Evolutionary conservation across 768 basidiomycete genomes (phyloP).

Genomic region (Serendipita vermifera): DNA sequence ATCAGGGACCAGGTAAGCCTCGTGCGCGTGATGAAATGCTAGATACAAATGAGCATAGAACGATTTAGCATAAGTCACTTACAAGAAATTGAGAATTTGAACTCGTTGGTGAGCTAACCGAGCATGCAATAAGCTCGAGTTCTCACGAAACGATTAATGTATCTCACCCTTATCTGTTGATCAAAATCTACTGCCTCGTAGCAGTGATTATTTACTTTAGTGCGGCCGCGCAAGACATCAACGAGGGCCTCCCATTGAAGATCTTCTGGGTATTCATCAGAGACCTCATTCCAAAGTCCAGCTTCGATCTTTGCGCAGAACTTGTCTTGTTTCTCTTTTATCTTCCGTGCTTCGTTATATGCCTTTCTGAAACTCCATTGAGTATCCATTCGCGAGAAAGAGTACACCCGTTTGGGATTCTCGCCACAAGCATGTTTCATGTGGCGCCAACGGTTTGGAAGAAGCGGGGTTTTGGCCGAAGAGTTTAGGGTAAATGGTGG

Average conservation of each 20-base stretch:
- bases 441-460: conserved; percentile 54
- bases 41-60: neutral
- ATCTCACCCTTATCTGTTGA: conserved; percentile 44
- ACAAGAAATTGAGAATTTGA: conserved; percentile 53
- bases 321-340: conserved; percentile 54
- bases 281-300: conserved; percentile 34
- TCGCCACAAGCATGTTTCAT: conserved; percentile 70
- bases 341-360: conserved; percentile 51
- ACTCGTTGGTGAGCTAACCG: conserved; percentile 62
- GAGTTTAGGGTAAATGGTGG: conserved; percentile 47
- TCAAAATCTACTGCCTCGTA: conserved; percentile 68
- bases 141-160: neutral
- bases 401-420: conserved; percentile 24
- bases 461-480: conserved; percentile 32
- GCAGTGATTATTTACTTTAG: conserved; percentile 54
- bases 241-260: conserved; percentile 59
- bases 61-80: neutral
- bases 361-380: conserved; percentile 61
- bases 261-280: conserved; percentile 50
- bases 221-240: conserved; percentile 57
- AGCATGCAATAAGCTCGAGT: conserved; percentile 8
- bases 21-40: conserved; percentile 68
- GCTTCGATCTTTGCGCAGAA: conserved; percentile 43
- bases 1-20: conserved; percentile 70
- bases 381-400: conserved; percentile 57